Evolutionary conservation across 2,329 filamentous ascomycete species (phyloP), one percentile per base, ranked within the genome.

Genomic region (Ceratocystis papillata): DNA sequence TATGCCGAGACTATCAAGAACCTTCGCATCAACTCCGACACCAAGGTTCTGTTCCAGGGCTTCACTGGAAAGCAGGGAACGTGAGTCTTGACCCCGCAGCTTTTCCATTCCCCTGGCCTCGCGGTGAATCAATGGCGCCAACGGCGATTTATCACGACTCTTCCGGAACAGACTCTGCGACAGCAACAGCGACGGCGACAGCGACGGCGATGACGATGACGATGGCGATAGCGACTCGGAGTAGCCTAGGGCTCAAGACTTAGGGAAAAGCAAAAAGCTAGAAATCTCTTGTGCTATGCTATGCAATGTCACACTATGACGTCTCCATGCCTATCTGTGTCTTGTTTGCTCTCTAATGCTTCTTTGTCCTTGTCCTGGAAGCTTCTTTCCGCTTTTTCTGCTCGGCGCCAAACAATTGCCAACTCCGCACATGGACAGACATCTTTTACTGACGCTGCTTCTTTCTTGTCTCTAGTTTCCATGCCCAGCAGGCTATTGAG

Each of bases 51-150:
- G 74, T 97, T 85, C 82, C 94, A 99, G 81, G 94, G 94, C 72
- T 97, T 97, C 78, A 97, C 93, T 67, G 93, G 93, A 76, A 94
- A 90, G 83, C 91, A 96, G 83, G 90, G 90, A 87, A 93, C 88
- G 88, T 91, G 77, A 79, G 87, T 87, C 15, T 53, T 22, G 17
- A 15, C 28, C 33, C 17, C 20, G 33, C 22, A 50, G n/a, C 25
- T 17, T n/a, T 17, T 37, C 7, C 28, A 64, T 63, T 15, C 10
- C 33, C 33, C 33, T 37, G 33, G 33, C 33, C 33, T 37, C 37
- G 37, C 37, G 12, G 37, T 5, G 10, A 41, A 41, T 41, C 37
- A 41, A 12, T 41, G 37, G 10, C 37, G 37, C 37, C 10, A 41
- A 41, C 10, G 37, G 37, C 37, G 10, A 4, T 41, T 15, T 12